These are phyloP conservation scores for Penicillium sp. DNA, from an alignment of 2,329 filamentous ascomycete species.

Conservation along the genomic window DNA sequence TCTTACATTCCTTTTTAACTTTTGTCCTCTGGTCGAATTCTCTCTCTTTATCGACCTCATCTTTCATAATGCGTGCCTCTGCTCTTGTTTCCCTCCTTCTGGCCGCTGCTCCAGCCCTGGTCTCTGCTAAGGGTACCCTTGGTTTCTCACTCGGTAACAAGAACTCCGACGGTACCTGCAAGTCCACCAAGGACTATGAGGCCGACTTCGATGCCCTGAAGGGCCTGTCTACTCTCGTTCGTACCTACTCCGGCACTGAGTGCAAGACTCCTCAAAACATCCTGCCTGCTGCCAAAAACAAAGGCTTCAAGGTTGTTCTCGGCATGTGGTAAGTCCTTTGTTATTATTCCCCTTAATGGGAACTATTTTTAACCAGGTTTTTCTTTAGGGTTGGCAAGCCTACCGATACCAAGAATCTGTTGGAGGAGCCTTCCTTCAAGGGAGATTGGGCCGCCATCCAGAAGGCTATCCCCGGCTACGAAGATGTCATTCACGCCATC, in stretches of 20 bases:
- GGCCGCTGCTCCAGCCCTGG: constrained; percentile 48
- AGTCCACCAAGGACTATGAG: constrained; percentile 61
- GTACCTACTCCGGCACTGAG: constrained; percentile 65
- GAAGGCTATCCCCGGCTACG: constrained; percentile 44
- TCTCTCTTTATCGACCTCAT: background rate
- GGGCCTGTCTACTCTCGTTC: constrained; percentile 55
- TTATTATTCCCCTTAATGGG: background rate
- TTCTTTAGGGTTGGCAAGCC: constrained; percentile 20
- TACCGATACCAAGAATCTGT: constrained; percentile 40
- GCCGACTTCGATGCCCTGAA: constrained; percentile 63
- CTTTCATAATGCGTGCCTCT: constrained; percentile 46
- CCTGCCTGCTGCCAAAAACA: constrained; percentile 62
- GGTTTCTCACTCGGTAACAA: constrained; percentile 68
- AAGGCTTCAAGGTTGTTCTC: constrained; percentile 66
- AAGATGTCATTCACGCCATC: constrained; percentile 63
- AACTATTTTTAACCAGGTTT: background rate
- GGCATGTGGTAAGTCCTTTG: constrained; percentile 61
- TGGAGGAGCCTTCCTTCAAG: constrained; percentile 50
- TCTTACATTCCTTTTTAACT: background rate
- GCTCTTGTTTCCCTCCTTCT: constrained; percentile 42
- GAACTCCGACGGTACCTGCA: constrained; percentile 60
- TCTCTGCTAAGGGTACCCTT: constrained; percentile 54
- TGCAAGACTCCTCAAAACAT: constrained; percentile 64
- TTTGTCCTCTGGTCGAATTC: background rate
- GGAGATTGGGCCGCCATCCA: constrained; percentile 60